Evolutionary conservation across 306 rosid genomes (phyloP).

Genomic region (Citrullus amarus): DNA sequence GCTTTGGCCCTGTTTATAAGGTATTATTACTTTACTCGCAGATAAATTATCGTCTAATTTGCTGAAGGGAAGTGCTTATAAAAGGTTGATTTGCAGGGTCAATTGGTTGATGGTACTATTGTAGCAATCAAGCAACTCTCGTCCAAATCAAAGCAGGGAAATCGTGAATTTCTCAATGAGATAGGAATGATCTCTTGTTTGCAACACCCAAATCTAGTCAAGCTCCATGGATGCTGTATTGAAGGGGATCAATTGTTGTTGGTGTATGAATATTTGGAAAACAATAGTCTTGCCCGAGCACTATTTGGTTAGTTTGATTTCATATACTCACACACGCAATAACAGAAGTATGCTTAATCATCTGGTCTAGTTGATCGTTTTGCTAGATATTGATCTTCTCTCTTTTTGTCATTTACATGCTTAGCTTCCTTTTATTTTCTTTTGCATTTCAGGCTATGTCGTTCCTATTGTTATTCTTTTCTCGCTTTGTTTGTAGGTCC

Average conservation of each 20-base stretch:
- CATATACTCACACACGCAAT: not conserved
- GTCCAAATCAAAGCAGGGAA: slow-evolving; percentile 57
- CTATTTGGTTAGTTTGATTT: slow-evolving; percentile 40
- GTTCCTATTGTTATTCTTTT: not conserved
- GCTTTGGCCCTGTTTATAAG: slow-evolving; percentile 66
- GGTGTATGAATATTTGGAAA: slow-evolving; percentile 71
- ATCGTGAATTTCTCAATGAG: slow-evolving; percentile 67
- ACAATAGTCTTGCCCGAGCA: slow-evolving; percentile 58
- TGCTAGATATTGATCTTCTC: not conserved
- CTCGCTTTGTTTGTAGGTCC: slow-evolving; percentile 20
- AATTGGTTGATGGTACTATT: slow-evolving; percentile 41
- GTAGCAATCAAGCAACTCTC: slow-evolving; percentile 74
- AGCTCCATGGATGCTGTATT: slow-evolving; percentile 58
- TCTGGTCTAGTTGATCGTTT: not conserved
- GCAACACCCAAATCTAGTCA: slow-evolving; percentile 75
- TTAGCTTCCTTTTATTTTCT: not conserved
- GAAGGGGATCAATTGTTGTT: slow-evolving; percentile 53
- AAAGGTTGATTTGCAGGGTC: slow-evolving; percentile 33
- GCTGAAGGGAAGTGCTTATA: not conserved
- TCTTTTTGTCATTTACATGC: not conserved
- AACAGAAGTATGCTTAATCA: not conserved
- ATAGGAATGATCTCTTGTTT: slow-evolving; percentile 57
- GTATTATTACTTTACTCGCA: not conserved
- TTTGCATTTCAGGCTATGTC: not conserved
- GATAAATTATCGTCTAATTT: not conserved